A percentile compares a stretch with the other conserved stretches of the same genome.
These are phyloP conservation scores for Bombardia bombarda DNA, from an alignment of 495 filamentous ascomycete species.

Conservation along the genomic window DNA sequence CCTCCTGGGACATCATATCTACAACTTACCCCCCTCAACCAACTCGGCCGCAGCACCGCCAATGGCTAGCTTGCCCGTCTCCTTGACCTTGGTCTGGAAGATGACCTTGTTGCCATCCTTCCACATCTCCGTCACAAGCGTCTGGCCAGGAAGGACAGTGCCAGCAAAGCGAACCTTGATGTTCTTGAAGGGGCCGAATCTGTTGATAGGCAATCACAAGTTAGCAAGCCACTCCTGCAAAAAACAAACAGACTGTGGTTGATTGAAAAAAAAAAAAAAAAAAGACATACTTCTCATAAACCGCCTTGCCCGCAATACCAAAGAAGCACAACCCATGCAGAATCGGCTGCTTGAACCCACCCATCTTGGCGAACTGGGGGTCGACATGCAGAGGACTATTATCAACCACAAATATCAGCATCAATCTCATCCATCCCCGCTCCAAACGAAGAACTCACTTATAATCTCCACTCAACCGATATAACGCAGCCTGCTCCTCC, in stretches of 20 bases:
- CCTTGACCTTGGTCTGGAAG: slow-evolving; percentile 90
- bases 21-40: not conserved
- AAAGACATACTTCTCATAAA: slow-evolving; percentile 78
- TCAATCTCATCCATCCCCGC: no score
- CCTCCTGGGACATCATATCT: not conserved
- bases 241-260: no score
- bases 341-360: slow-evolving; percentile 92
- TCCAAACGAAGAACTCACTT: no score
- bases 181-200: slow-evolving; percentile 80
- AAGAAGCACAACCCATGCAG: slow-evolving; percentile 95
- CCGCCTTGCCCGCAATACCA: slow-evolving; percentile 82
- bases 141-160: slow-evolving; percentile 87
- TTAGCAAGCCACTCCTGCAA: no score
- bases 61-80: slow-evolving; percentile 94
- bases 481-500: slow-evolving; percentile 91
- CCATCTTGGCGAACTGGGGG: slow-evolving; percentile 87
- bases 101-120: slow-evolving; percentile 82
- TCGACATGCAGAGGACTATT: slow-evolving; percentile 94
- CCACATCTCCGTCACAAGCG: slow-evolving; percentile 96
- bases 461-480: slow-evolving; percentile 86
- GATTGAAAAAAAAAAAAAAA: no score
- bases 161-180: slow-evolving; percentile 96
- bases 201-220: no score
- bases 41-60: slow-evolving; percentile 82
- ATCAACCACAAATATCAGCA: no score